Evolutionary conservation across 1,139 yeast species (phyloP).

Genomic region (Lipomyces yarrowii): DNA sequence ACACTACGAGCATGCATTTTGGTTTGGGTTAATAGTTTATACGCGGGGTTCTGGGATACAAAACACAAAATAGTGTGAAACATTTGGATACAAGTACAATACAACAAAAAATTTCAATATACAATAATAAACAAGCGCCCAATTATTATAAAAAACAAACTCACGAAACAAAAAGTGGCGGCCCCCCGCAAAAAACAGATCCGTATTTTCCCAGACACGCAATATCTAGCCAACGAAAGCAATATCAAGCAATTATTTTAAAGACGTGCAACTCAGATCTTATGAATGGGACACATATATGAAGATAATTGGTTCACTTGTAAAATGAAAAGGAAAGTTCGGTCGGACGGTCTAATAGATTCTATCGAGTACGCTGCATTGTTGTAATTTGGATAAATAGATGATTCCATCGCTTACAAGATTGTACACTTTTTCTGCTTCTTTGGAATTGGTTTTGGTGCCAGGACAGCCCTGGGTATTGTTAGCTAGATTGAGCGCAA

Average conservation of each 20-base stretch:
- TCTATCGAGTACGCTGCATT: neutral
- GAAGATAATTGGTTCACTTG: neutral
- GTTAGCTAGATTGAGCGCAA: neutral
- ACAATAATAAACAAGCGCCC: neutral
- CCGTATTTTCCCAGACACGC: neutral
- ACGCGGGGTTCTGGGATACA: neutral
- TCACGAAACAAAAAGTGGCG: neutral
- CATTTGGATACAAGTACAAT: neutral
- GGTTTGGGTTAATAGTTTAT: neutral
- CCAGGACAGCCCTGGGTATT: conserved; percentile 22
- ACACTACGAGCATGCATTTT: conserved; percentile 5
- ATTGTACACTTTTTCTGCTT: conserved; percentile 44
- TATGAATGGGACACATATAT: neutral
- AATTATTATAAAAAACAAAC: neutral
- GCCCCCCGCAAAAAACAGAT: neutral
- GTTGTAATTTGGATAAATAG: neutral
- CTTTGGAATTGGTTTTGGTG: conserved; percentile 35
- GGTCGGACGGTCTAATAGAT: neutral
- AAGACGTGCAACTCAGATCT: neutral
- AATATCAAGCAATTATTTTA: neutral
- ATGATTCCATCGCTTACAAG: conserved; percentile 33
- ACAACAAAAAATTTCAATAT: neutral
- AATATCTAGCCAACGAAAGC: neutral
- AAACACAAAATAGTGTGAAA: neutral
- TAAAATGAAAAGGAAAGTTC: neutral